These are phyloP conservation scores for Paramecium sonneborni DNA, from an alignment of 73 alveolate genomes.

Conservation along the genomic window DNA sequence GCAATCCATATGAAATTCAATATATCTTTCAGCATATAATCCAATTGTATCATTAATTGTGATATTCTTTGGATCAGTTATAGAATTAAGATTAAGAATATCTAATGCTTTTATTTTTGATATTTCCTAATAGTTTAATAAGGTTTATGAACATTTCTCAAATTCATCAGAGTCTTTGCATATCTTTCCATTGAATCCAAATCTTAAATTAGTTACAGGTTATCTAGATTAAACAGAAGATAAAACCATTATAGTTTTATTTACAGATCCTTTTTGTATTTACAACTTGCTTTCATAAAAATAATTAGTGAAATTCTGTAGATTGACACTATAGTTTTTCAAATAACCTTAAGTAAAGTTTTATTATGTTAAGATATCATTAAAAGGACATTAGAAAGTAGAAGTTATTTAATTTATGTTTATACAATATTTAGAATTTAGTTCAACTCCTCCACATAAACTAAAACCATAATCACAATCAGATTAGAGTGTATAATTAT, in stretches of 20 bases:
- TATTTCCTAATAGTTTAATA: not conserved
- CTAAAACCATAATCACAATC: not conserved
- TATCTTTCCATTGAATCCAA: slow-evolving; percentile 13
- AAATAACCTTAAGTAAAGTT: not conserved
- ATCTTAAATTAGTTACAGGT: slow-evolving; percentile 1
- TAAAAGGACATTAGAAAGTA: not conserved
- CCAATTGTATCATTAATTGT: not conserved
- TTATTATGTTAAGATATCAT: not conserved
- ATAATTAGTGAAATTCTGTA: not conserved
- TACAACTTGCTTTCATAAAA: not conserved
- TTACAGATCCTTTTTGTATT: not conserved
- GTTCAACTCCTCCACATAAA: slow-evolving; percentile 21
- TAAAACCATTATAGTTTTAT: not conserved
- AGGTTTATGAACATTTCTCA: not conserved
- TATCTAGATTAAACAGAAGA: not conserved
- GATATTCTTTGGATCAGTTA: not conserved
- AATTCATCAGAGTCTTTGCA: not conserved
- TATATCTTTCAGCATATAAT: slow-evolving; percentile 26
- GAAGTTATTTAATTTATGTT: not conserved
- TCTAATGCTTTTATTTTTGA: not conserved
- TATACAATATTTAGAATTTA: not conserved
- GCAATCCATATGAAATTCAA: not conserved
- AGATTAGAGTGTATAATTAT: not conserved
- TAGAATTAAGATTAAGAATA: not conserved
- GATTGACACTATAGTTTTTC: not conserved